Percentiles rank a stretch among this genome's conserved stretches.
Evolutionary conservation across 2,329 filamentous ascomycete species (phyloP).

Genomic region (Dactylellina haptotyla): DNA sequence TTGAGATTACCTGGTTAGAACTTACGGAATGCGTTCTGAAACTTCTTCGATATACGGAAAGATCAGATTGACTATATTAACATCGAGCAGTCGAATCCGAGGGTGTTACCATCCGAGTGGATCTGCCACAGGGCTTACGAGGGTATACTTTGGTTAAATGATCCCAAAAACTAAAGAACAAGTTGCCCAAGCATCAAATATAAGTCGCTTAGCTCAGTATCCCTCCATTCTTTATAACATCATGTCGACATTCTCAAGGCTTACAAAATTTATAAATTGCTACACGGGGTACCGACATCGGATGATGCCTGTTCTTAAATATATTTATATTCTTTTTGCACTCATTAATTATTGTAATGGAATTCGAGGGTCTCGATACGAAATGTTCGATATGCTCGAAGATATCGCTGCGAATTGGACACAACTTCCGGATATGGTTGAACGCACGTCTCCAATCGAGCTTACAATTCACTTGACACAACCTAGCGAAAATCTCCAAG

Average conservation of each 20-base stretch:
- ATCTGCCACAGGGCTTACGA: background rate
- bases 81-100: background rate
- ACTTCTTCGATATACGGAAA: too few species aligned
- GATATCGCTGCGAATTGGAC: background rate
- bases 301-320: background rate
- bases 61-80: too few species aligned
- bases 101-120: background rate
- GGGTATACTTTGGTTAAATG: too few species aligned
- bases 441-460: conserved; percentile 62
- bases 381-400: background rate
- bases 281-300: background rate
- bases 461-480: conserved; percentile 58
- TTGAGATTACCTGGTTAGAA: too few species aligned
- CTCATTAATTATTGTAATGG: background rate
- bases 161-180: too few species aligned
- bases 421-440: conserved; percentile 56
- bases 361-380: background rate
- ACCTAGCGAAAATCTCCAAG: conserved; percentile 51
- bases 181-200: background rate
- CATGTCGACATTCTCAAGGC: background rate
- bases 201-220: background rate
- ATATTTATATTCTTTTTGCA: background rate
- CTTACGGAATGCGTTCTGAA: too few species aligned
- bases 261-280: background rate
- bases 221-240: background rate